These are phyloP conservation scores for Epicoccum nigrum DNA, from an alignment of 2,329 filamentous ascomycete species.

Conservation along the genomic window DNA sequence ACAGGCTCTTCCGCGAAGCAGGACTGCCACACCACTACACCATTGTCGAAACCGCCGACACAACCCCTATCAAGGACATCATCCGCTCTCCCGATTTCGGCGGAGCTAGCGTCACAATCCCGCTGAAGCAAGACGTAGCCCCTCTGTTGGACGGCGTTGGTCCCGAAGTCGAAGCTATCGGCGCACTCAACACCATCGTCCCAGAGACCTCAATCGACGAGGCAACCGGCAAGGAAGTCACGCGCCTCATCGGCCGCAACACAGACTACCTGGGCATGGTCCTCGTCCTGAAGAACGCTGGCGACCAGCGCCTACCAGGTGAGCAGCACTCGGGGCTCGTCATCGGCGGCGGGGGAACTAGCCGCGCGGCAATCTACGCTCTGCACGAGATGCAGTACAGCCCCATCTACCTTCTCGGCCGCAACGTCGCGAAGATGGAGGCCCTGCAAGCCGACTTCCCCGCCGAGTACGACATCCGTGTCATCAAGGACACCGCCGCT, in stretches of 20 bases:
- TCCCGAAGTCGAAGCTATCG: slow-evolving; percentile 79
- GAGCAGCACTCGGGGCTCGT: slow-evolving; percentile 70
- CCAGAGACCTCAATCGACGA: slow-evolving; percentile 54
- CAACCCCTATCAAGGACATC: slow-evolving; percentile 63
- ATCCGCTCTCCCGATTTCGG: slow-evolving; percentile 80
- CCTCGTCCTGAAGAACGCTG: slow-evolving; percentile 73
- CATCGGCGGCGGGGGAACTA: slow-evolving; percentile 89
- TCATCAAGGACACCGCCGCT: slow-evolving; percentile 57
- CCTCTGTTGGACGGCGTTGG: slow-evolving; percentile 79
- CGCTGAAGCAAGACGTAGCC: slow-evolving; percentile 89
- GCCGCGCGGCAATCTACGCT: slow-evolving; percentile 88
- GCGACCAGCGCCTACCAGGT: slow-evolving; percentile 49
- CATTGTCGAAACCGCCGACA: slow-evolving; percentile 73
- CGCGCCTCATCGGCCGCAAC: slow-evolving; percentile 79
- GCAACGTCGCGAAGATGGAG: slow-evolving; percentile 71
- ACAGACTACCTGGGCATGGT: slow-evolving; percentile 97
- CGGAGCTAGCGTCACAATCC: slow-evolving; percentile 94
- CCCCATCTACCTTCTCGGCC: slow-evolving; percentile 86
- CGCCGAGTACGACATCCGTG: slow-evolving; percentile 68
- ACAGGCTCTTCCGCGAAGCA: slow-evolving; percentile 74
- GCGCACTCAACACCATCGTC: slow-evolving; percentile 93
- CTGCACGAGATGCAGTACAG: slow-evolving; percentile 81
- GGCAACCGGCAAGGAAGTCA: slow-evolving; percentile 49
- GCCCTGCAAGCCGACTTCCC: slow-evolving; percentile 76
- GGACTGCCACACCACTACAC: slow-evolving; percentile 87